phyloP scores from a whole-genome alignment of 1,284 basidiomycete species.

The Inonotus hispidus region DNA sequence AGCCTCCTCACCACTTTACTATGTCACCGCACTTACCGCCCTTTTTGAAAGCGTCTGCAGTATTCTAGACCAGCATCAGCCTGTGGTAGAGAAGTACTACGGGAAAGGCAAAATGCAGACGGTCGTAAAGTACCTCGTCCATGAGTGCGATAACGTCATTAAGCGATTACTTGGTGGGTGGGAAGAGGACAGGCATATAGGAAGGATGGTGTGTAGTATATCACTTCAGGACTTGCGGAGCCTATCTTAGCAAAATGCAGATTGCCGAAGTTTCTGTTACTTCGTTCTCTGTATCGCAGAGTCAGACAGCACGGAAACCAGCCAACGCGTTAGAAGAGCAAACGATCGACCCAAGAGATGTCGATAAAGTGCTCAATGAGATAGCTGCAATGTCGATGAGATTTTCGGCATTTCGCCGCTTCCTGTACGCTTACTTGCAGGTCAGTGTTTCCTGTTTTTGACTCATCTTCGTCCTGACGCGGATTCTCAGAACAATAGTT shows the following conservation, averaged over 20 bases:
- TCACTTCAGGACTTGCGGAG: not conserved
- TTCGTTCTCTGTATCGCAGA: slow-evolving; percentile 18
- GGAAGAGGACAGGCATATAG: slow-evolving; percentile 81
- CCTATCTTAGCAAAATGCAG: slow-evolving; percentile 20
- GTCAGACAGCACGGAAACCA: slow-evolving; percentile 33
- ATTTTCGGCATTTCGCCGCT: slow-evolving; percentile 89
- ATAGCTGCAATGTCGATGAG: slow-evolving; percentile 84
- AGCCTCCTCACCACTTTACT: slow-evolving; percentile 89
- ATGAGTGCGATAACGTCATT: slow-evolving; percentile 85
- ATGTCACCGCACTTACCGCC: slow-evolving; percentile 80
- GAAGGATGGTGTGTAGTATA: slow-evolving; percentile 52
- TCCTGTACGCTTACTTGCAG: slow-evolving; percentile 69
- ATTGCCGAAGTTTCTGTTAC: slow-evolving; percentile 27
- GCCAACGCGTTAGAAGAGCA: slow-evolving; percentile 51
- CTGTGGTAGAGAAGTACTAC: slow-evolving; percentile 97
- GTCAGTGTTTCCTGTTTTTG: slow-evolving; percentile 30
- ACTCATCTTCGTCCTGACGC: not conserved
- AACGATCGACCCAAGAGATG: slow-evolving; percentile 77
- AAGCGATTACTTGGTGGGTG: slow-evolving; percentile 76
- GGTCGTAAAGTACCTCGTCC: slow-evolving; percentile 74
- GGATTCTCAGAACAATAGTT: not conserved
- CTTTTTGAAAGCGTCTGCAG: slow-evolving; percentile 94
- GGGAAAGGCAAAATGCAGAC: slow-evolving; percentile 79
- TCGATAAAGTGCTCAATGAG: slow-evolving; percentile 86
- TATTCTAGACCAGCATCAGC: slow-evolving; percentile 96